A percentile compares a stretch with the other conserved stretches of the same genome.
Conservation (phyloP, 495 filamentous ascomycete species). For the Aspergillus hancockii region DNA sequence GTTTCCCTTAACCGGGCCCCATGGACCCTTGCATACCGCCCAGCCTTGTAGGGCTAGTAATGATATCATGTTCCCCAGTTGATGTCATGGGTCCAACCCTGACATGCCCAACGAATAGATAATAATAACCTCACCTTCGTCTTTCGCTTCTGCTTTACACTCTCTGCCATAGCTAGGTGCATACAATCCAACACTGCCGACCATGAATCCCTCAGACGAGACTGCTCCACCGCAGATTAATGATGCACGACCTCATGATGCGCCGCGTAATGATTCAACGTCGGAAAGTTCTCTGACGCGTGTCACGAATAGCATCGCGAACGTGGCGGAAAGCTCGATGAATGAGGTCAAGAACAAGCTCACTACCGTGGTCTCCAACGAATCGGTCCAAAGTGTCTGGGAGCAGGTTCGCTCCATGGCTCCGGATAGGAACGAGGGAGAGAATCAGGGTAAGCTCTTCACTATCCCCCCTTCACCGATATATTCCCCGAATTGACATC, state of each 20-base stretch:
- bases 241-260: not conserved
- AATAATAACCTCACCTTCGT: not conserved
- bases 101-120: not conserved
- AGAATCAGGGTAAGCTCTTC: not conserved
- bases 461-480: not conserved
- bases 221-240: not conserved
- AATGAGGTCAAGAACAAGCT: conserved; percentile 3
- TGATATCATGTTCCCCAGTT: conserved; percentile 13
- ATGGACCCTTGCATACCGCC: not conserved
- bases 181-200: not conserved
- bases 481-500: not conserved
- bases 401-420: conserved; percentile 4
- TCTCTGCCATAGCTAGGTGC: too few species aligned
- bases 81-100: conserved; percentile 8
- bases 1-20: not conserved
- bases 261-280: not conserved
- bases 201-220: conserved; percentile 9
- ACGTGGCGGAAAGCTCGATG: conserved; percentile 2
- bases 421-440: not conserved
- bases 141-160: too few species aligned
- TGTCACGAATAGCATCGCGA: not conserved
- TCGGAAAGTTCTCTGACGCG: not conserved
- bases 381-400: not conserved
- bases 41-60: conserved; percentile 3
- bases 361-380: not conserved